phyloP scores from a whole-genome alignment of 2,329 filamentous ascomycete genomes.

The Cercospora brassicicola region DNA sequence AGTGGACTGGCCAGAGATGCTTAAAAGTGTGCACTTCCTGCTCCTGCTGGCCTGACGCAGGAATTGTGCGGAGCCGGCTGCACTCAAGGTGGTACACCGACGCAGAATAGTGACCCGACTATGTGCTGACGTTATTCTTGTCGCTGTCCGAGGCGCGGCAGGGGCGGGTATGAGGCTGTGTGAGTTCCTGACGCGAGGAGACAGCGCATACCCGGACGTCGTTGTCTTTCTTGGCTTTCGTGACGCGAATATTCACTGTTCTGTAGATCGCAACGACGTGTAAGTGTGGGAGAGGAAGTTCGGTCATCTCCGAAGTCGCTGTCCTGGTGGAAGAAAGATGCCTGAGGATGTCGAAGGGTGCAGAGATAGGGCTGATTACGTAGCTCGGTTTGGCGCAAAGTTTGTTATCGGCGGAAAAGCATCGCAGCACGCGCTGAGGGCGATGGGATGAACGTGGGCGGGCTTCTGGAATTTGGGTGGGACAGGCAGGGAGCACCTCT shows the following conservation, averaged over 20 bases:
- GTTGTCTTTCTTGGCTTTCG: not conserved
- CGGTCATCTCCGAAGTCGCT: not conserved
- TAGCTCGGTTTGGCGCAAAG: not conserved
- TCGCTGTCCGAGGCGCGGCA: conserved; percentile 8
- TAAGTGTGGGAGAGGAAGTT: not conserved
- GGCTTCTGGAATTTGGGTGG: not conserved
- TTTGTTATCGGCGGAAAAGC: not conserved
- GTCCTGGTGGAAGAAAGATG: not conserved
- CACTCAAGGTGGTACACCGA: not conserved
- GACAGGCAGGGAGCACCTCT: not conserved
- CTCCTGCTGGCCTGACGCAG: not conserved
- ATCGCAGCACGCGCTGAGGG: not conserved
- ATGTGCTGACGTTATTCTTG: not conserved
- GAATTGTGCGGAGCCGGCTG: not conserved
- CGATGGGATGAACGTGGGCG: not conserved
- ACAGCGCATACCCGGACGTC: not conserved
- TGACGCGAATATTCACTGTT: not conserved
- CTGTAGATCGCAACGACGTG: not conserved
- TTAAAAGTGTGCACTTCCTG: too few species aligned
- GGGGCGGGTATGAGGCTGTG: not conserved
- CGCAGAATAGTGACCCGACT: not conserved
- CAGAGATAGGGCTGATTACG: conserved; percentile 7
- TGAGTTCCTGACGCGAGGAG: not conserved
- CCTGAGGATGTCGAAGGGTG: not conserved
- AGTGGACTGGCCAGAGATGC: too few species aligned